Base-by-base conservation (phyloP, 2,329 filamentous ascomycete species). In the Trichoderma sp. region DNA sequence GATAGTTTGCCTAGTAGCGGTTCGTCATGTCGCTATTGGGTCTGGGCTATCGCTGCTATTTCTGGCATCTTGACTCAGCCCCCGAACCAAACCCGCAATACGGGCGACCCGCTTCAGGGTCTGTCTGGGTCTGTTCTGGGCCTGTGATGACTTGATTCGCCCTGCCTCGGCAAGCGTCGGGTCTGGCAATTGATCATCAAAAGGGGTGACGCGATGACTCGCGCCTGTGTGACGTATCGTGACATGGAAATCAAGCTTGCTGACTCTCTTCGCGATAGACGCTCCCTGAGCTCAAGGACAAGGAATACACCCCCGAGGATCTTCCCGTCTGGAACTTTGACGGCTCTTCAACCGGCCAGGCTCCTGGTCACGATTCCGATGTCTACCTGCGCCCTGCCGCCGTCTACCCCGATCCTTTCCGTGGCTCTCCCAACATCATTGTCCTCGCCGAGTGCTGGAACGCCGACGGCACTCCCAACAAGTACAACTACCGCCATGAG, bases 401-500 rank as follows among this genome's bases (percentile, higher is more conserved):
- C 81, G 92, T 95, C 87, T 98, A 91, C 91, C 93, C 95, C 80
- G 95, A 98, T 79, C 96, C 96, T 77, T 96, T 98, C 93, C 94
- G 95, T 80, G 91, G 92, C 77, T 91, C 91, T 77, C 94, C 95
- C 87, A 98, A 98, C 90, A 93, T 98, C 85, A 91, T 98, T 81
- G 96, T 98, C 81, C 93, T 98, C 82, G 91, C 93, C 84, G 96
- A 98, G 89, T 97, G 94, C 86, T 98, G 95, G 93, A 95, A 96
- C 84, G 89, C 94, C 79, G 95, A 98, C 86, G 95, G 95, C 83
- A 95, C 92, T 78, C 97, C 97, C 86, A 99, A 98, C 92, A 95
- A 97, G 87, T 98, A 91, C 93, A 99, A 99, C 93, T 94, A 93
- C 92, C 94, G 97, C 80, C 93, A 98, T 85, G 96, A 98, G 83